Evolutionary conservation across 176 grass and related monocot species (phyloP), one percentile per base, ranked within the genome.

Genomic region (Zoysia japonica): DNA sequence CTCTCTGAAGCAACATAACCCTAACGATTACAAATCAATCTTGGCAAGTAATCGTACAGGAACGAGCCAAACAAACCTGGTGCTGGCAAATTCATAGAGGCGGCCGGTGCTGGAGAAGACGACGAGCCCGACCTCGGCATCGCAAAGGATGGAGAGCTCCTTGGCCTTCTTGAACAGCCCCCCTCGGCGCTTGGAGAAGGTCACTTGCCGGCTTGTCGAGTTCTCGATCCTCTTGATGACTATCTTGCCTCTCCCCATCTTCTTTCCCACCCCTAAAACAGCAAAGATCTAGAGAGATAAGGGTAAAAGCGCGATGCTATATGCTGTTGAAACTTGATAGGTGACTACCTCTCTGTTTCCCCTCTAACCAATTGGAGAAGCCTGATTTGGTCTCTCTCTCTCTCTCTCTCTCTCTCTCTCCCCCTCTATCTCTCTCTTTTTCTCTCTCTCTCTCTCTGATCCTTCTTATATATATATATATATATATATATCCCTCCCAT

Each of bases 171-270:
- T 94, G 61, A 91, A 74, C 71, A 94, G 70, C 49, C 92, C 88
- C 35, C 75, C 72, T 67, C 85, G 77, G 49, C 88, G 76, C 79
- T 93, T 93, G 3, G 88, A 93, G 80, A 93, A 93, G 11, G 88
- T 93, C 44, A 93, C 85, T 71, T 93, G 91, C 47, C 91, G 53
- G 80, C 71, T 93, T 5, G 91, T 91, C 42, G 83, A 38, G 85
- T 93, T 88, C n/a, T 91, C 91, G 61, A 93, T 93, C 85, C 91
- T 93, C 69, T 82, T 68, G 40, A 93, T 90, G 36, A 55, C 83
- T 71, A 88, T 91, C 85, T 93, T 93, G 39, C 88, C 86, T 56
- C 91, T 93, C 49, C 88, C 85, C 91, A 93, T 93, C 82, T 82
- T 28, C 28, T 28, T 7, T 38, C 7, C 3, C 13, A 9, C 8